Percentiles rank a stretch among this genome's conserved stretches.
Conservation (phyloP, 2,329 filamentous ascomycete species). For the Sporothrix protearum region DNA sequence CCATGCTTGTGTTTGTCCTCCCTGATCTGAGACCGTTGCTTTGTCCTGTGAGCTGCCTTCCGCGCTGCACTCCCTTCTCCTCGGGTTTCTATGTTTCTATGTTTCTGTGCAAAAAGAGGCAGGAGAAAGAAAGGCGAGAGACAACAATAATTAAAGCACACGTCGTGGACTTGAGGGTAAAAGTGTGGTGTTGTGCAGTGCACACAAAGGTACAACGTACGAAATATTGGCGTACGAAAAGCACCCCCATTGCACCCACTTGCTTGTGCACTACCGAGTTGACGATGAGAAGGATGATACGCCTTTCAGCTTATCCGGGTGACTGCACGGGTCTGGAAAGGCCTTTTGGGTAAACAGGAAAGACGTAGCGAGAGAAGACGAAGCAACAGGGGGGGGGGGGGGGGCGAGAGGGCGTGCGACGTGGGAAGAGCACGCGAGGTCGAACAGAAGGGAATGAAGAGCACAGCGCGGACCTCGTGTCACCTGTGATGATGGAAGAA, state of each 20-base stretch:
- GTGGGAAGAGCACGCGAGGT: conserved; percentile 3
- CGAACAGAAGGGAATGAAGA: neutral
- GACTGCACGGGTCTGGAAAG: neutral
- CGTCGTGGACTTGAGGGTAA: neutral
- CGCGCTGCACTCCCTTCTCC: neutral
- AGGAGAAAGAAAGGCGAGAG: neutral
- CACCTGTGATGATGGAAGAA: conserved; percentile 14
- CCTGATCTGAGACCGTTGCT: neutral
- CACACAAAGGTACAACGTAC: neutral
- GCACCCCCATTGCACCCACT: neutral
- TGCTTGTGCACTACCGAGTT: neutral
- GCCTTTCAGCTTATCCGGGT: neutral
- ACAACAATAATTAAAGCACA: neutral
- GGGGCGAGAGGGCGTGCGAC: neutral
- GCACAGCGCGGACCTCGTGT: neutral
- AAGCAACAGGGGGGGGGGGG: too few relatives aligned
- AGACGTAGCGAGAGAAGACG: neutral
- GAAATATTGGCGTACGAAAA: neutral
- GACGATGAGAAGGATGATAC: neutral
- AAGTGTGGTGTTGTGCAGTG: too few relatives aligned
- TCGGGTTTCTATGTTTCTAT: neutral
- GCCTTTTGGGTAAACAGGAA: conserved; percentile 1
- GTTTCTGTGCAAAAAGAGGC: neutral
- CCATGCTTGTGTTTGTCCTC: neutral
- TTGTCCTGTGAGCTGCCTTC: neutral